Percentiles rank a stretch among this genome's conserved stretches.
Evolutionary conservation across 306 rosid genomes (phyloP).

Genomic region (Biancaea sappan): DNA sequence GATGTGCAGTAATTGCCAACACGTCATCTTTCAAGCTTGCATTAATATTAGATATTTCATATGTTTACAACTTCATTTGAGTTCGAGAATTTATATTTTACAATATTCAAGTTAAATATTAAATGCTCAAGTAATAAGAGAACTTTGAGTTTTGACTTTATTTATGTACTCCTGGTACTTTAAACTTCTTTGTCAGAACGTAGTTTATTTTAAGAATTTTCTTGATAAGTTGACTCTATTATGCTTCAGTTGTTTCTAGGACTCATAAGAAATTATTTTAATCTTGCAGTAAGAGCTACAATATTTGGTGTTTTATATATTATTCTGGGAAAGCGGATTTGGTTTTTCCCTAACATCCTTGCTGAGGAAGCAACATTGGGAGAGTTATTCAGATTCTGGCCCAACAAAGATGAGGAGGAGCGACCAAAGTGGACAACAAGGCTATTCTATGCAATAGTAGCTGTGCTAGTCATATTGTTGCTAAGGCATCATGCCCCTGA

Average conservation of each 20-base stretch:
- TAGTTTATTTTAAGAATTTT: slow-evolving; percentile 9
- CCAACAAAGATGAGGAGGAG: slow-evolving; percentile 96
- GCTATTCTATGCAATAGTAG: slow-evolving; percentile 78
- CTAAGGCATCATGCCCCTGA: slow-evolving; percentile 99
- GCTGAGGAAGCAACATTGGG: slow-evolving; percentile 96
- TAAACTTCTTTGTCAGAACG: neutral
- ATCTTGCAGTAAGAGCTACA: slow-evolving; percentile 79
- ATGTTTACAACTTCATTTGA: neutral
- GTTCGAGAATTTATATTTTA: slow-evolving; percentile 10
- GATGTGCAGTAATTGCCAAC: neutral
- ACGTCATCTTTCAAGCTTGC: neutral
- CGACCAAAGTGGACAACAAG: slow-evolving; percentile 92
- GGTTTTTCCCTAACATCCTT: slow-evolving; percentile 97
- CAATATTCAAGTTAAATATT: neutral
- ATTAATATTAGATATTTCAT: neutral
- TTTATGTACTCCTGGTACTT: slow-evolving; percentile 13
- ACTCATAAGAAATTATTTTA: slow-evolving; percentile 25
- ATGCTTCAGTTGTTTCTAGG: slow-evolving; percentile 24
- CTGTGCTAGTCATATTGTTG: slow-evolving; percentile 75
- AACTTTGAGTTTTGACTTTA: neutral
- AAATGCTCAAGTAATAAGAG: slow-evolving; percentile 3
- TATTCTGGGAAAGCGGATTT: slow-evolving; percentile 76
- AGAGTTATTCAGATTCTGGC: slow-evolving; percentile 94
- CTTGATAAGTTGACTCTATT: slow-evolving; percentile 19
- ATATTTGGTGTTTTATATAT: slow-evolving; percentile 74